Base-by-base conservation (phyloP, 202 grass and related monocot species). In the Setaria italica region DNA sequence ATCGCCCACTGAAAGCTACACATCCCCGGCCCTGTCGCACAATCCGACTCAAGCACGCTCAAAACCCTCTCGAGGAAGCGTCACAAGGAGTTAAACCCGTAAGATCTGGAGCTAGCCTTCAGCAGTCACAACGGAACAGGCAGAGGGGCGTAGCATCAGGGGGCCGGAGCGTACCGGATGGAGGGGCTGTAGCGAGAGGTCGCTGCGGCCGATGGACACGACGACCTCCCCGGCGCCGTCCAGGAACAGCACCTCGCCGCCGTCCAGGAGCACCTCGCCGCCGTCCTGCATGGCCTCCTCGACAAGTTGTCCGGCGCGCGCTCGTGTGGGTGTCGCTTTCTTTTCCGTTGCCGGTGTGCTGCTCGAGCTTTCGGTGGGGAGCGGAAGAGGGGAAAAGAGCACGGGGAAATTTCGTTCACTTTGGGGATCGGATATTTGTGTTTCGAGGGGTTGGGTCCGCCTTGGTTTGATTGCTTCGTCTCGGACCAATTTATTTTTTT, bases 141-240 rank as follows among this genome's bases (percentile, higher is more conserved):
- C 32, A 55, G 81, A 62, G 56, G 32, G 60, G 6, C 53, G 41
- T 55, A 35, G 4, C 20, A 25, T 43, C 74, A 43, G n/a, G 74
- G 29, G 30, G 25, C 54, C 59, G 32, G 68, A 8, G 58, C 74
- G 29, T 88, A 95, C 93, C 80, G 81, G 41, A 67, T 92, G 86
- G 72, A 99, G 63, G 25, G 84, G 88, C 62, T 83, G 85, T 67
- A 89, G 79, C 49, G 86, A 99, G 70, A 99, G 70, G 69, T 88
- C 93, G n/a, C 78, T 68, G 62, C 53, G 14, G 75, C 50, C 67
- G 66, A 95, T 32, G 75, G 88, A 29, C 47, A 91, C 60, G 70
- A 70, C 14, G 65, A 95, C 88, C 79, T 92, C 93, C 46, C 96
- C 93, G 62, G 88, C 58, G 62, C 90, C 70, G 70, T 90, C 86